Evolutionary conservation across 116 monocot genomes (phyloP), one percentile per base, ranked within the genome.

Genomic region (Cymodocea nodosa): DNA sequence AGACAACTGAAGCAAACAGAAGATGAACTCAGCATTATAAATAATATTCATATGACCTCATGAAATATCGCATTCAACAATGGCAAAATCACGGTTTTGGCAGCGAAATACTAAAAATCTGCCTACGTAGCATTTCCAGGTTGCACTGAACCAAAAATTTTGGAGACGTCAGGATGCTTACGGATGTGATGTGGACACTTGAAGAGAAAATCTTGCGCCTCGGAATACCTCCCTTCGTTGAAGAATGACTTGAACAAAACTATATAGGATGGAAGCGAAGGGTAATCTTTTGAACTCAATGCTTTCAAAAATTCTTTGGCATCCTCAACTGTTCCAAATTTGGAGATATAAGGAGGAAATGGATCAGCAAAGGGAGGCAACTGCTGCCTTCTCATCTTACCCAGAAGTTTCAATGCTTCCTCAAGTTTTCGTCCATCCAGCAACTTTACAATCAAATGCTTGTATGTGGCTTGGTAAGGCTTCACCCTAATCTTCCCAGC

Each of bases 111-210:
- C 9, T 13, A 1, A 55, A 3, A 55, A 55, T 55, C 56, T 56
- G 2, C 56, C 23, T 20, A 16, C 58, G 65, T 20, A 59, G 65
- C 64, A 55, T 60, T 79, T 60, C 24, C 56, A 70, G 30, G 30
- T 63, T 84, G 75, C 16, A 75, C 52, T 24, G 90, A 83, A 49
- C 84, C 89, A 79, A 94, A 94, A 16, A 94, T 77, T 30, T 89
- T 73, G 23, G 67, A 39, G 69, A 89, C 74, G 15, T 83, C 86
- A 24, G 40, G 63, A 76, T 86, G 78, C 74, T 89, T 84, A 65
- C 94, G 86, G 62, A 94, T 87, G 73, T 94, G 94, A 79, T 78
- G 76, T 30, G 94, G 94, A 63, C 80, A 84, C 63, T 76, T 89
- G 66, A 76, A 94, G 51, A 94, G 84, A 61, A 94, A 71, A 71